Evolutionary conservation across 2,329 filamentous ascomycete species (phyloP).

Genomic region (Polychaeton citri): DNA sequence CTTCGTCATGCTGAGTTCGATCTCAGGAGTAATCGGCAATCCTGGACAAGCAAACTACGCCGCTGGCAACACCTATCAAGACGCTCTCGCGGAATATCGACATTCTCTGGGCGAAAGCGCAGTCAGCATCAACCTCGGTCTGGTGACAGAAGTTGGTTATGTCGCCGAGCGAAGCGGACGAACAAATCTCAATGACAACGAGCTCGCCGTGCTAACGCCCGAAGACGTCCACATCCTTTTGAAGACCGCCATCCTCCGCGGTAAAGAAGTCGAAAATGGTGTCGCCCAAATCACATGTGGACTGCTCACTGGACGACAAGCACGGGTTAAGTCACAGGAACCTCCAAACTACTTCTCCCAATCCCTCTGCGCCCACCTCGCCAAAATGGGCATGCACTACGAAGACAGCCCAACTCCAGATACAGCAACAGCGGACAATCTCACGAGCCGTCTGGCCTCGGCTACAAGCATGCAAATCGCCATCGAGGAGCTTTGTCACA

Average conservation of each 20-base stretch:
- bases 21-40: slow-evolving; percentile 12
- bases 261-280: not conserved
- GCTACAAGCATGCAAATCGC: not conserved
- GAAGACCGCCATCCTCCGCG: not conserved
- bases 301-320: not conserved
- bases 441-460: not conserved
- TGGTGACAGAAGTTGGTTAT: slow-evolving; percentile 19
- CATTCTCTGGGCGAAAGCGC: slow-evolving; percentile 11
- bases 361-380: not conserved
- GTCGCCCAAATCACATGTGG: slow-evolving; percentile 1
- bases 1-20: slow-evolving; percentile 17
- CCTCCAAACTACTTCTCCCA: not conserved
- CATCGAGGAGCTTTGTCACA: not conserved
- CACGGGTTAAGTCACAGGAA: not conserved
- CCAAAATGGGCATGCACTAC: not conserved
- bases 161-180: slow-evolving; percentile 5
- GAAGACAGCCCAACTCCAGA: not conserved
- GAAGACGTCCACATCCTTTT: not conserved
- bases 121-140: slow-evolving; percentile 17
- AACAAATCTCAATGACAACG: not conserved
- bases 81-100: slow-evolving; percentile 15
- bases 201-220: not conserved
- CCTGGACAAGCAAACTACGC: slow-evolving; percentile 13
- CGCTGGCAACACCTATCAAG: slow-evolving; percentile 12
- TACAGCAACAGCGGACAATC: not conserved